Percentiles rank a stretch among this genome's conserved stretches.
phyloP scores from a whole-genome alignment of 1,139 yeast genomes.

The Kluyveromyces sp. region DNA sequence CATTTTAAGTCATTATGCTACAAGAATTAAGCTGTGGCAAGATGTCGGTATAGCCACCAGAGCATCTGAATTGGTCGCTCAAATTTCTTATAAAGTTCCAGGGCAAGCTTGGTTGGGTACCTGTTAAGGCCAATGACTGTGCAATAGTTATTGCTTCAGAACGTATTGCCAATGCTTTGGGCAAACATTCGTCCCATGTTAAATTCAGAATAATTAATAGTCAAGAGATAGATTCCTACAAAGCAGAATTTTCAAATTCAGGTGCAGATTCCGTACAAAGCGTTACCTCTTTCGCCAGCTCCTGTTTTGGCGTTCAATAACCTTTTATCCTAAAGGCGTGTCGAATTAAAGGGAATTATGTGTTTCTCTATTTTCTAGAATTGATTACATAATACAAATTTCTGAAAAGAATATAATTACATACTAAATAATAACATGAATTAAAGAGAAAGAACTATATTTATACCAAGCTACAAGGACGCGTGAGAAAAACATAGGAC shows the following conservation, averaged over 20 bases:
- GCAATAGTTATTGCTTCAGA: constrained; percentile 13
- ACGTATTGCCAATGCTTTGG: neutral
- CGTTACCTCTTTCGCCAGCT: neutral
- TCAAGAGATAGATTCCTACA: constrained; percentile 1
- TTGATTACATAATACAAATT: too few relatives aligned
- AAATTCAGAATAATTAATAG: neutral
- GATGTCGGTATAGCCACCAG: constrained; percentile 16
- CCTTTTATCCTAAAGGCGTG: too few relatives aligned
- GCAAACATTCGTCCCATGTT: too few relatives aligned
- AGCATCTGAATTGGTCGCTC: constrained; percentile 17
- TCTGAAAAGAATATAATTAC: too few relatives aligned
- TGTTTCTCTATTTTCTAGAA: too few relatives aligned
- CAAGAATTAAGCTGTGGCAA: constrained; percentile 9
- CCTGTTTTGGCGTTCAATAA: too few relatives aligned
- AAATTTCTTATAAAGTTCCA: constrained; percentile 17
- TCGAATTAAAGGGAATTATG: too few relatives aligned
- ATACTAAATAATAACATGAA: too few relatives aligned
- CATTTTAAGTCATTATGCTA: constrained; percentile 9
- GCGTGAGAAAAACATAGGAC: neutral
- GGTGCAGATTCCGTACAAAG: neutral
- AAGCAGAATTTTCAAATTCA: neutral
- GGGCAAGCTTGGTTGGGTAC: constrained; percentile 19
- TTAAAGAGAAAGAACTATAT: too few relatives aligned
- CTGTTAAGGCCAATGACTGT: constrained; percentile 20
- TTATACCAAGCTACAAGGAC: too few relatives aligned